Conservation (phyloP, 2,329 filamentous ascomycete species). For the Epichloe bromicola region DNA sequence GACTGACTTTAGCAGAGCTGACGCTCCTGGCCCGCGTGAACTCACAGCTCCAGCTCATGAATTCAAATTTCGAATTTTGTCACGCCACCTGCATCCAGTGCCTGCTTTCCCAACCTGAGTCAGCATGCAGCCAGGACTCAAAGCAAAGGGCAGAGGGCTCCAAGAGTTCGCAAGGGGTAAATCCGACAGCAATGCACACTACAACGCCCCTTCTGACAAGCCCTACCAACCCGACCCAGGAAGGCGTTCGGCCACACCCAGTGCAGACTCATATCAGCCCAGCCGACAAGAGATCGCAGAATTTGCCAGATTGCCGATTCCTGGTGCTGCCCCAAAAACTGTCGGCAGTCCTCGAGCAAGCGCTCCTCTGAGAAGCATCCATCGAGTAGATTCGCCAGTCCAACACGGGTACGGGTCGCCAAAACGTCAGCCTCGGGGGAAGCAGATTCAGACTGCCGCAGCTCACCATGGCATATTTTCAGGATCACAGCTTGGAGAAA, state of each 20-base stretch:
- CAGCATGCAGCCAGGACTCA: constrained; percentile 18
- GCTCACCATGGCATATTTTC: constrained; percentile 18
- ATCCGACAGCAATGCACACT: constrained; percentile 12
- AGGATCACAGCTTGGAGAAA: constrained; percentile 26
- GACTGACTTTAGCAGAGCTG: neutral
- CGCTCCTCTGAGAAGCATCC: constrained; percentile 8
- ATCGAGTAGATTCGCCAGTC: constrained; percentile 12
- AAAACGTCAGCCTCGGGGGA: constrained; percentile 7
- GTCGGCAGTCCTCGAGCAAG: constrained; percentile 1
- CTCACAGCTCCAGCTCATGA: neutral
- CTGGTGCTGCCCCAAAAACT: constrained; percentile 14
- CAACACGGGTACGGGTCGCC: constrained; percentile 6
- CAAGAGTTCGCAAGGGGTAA: constrained; percentile 18
- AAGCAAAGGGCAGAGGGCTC: constrained; percentile 19
- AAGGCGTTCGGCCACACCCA: constrained; percentile 11
- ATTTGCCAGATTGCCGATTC: constrained; percentile 23
- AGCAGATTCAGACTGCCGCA: neutral
- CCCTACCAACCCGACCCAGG: constrained; percentile 7
- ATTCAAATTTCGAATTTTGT: neutral
- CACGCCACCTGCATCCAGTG: neutral
- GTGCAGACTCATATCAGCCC: constrained; percentile 7
- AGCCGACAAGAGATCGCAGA: constrained; percentile 19
- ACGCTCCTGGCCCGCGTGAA: neutral
- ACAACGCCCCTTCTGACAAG: constrained; percentile 10
- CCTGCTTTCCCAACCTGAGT: neutral